Percentiles rank a stretch among this genome's conserved stretches.
Evolutionary conservation across 2,329 filamentous ascomycete species (phyloP).

Genomic region (Claviceps sorghi): DNA sequence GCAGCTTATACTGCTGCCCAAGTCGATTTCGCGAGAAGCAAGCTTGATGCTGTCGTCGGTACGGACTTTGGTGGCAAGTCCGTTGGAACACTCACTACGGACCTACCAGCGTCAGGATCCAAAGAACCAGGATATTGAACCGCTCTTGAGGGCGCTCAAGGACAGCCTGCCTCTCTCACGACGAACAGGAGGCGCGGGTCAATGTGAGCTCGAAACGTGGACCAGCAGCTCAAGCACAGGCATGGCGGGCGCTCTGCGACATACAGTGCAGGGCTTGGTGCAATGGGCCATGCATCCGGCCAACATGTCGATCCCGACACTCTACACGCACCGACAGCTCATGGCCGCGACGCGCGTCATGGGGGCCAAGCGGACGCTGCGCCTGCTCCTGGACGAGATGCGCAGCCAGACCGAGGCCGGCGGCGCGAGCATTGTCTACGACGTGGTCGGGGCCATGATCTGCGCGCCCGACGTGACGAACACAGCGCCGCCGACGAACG

Average conservation of each 20-base stretch:
- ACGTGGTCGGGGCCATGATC: constrained; percentile 53
- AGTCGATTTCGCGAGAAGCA: constrained; percentile 57
- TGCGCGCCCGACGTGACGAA: constrained; percentile 49
- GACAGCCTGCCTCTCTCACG: constrained; percentile 43
- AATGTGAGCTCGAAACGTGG: constrained; percentile 57
- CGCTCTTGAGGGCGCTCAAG: constrained; percentile 50
- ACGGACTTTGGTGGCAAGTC: constrained; percentile 55
- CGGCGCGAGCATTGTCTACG: constrained; percentile 47
- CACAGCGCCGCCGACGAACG: constrained; percentile 18
- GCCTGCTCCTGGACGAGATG: constrained; percentile 52
- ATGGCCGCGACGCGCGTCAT: constrained; percentile 45
- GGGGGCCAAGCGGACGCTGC: constrained; percentile 45
- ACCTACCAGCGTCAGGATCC: constrained; percentile 53
- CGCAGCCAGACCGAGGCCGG: constrained; percentile 45
- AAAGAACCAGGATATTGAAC: constrained; percentile 53
- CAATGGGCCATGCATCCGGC: constrained; percentile 50
- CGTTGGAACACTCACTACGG: constrained; percentile 51
- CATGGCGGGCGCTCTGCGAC: constrained; percentile 41
- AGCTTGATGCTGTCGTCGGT: constrained; percentile 56
- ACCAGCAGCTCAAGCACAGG: constrained; percentile 40
- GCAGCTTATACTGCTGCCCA: constrained; percentile 55
- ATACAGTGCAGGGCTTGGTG: constrained; percentile 47
- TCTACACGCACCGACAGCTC: constrained; percentile 60
- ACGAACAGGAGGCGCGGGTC: constrained; percentile 46
- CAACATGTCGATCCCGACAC: constrained; percentile 41